Percentiles rank a stretch among this genome's conserved stretches.
Conservation (phyloP, 768 basidiomycete genomes). For the Tulasnella sp. region DNA sequence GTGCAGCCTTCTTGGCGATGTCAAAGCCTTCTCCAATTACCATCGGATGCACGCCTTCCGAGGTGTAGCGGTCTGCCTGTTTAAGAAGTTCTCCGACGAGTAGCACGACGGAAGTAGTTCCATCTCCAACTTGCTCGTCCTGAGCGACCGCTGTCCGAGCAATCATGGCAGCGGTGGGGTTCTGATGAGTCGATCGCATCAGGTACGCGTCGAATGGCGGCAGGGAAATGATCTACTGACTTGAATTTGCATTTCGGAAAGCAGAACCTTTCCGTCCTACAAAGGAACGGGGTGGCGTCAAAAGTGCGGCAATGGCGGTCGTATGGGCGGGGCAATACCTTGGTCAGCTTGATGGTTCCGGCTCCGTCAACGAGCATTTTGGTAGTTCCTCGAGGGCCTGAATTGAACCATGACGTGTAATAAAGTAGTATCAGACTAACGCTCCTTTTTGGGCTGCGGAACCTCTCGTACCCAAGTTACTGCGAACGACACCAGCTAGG, state of each 20-base stretch:
- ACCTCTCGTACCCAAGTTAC: conserved; percentile 74
- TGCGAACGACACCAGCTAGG: conserved; percentile 93
- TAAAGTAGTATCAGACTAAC: not conserved
- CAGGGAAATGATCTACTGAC: conserved; percentile 30
- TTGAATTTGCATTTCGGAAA: conserved; percentile 98
- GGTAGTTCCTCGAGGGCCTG: conserved; percentile 93
- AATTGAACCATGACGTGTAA: conserved; percentile 20
- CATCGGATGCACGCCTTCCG: conserved; percentile 96
- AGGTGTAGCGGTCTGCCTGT: conserved; percentile 96
- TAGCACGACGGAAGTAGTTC: conserved; percentile 94
- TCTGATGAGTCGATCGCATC: conserved; percentile 38
- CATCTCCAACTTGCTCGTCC: conserved; percentile 98
- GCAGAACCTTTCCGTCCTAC: conserved; percentile 88
- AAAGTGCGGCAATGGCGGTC: not conserved
- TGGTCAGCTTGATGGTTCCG: conserved; percentile 99
- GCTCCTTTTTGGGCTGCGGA: not conserved
- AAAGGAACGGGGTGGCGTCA: conserved; percentile 4
- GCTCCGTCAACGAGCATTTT: conserved; percentile 99
- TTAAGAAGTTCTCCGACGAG: conserved; percentile 94
- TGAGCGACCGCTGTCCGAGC: conserved; percentile 97
- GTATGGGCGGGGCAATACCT: conserved; percentile 39
- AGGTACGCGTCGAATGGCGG: not conserved
- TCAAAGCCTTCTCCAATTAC: conserved; percentile 95
- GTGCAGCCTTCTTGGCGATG: conserved; percentile 93
- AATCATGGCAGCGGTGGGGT: conserved; percentile 99